Evolutionary conservation across 2,329 filamentous ascomycete genomes (phyloP), one percentile per base, ranked within the genome.

Genomic region (Pezicula rhizophila): DNA sequence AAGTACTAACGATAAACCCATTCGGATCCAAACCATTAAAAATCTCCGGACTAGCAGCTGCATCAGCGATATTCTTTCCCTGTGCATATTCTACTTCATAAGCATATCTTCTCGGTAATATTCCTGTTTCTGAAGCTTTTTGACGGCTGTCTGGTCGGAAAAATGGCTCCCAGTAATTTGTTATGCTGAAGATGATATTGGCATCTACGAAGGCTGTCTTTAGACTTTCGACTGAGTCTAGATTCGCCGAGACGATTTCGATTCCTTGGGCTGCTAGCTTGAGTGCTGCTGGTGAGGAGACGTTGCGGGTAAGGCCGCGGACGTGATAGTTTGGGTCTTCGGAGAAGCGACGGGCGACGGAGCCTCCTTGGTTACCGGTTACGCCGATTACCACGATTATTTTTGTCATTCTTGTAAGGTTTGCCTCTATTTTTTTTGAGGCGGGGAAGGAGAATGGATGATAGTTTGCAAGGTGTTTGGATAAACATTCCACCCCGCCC

Each of bases 31-130:
- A 64, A 0, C 66, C 66, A 25, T 57, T 66, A 31, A 31, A 31
- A 11, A 31, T 12, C 0, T 66, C 62, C 0, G 65, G 66, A 0
- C 61, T 55, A 1, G 74, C 73, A 0, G 77, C 78, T 0, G 76
- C 78, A 52, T 79, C 72, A 3, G 70, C 74, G 26, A 82, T 75
- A 50, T 81, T 82, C 52, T 69, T 72, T 0, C 78, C 77, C 46
- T 80, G 73, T 12, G 65, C 65, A 7, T 70, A 59, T 61, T 82
- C 79, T 2, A 72, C 61, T 1, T 76, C 66, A 51, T 74, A 76
- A 1, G 72, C 72, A 50, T 69, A 72, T 47, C 60, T 61, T 10
- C 72, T 66, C 53, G 68, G 71, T 0, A 66, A 68, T 14, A 75
- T 60, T 5, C 70, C 72, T 11, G 62, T 55, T 28, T 66, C 64